phyloP scores from a whole-genome alignment of 768 basidiomycete species.

The Boletales sp. region DNA sequence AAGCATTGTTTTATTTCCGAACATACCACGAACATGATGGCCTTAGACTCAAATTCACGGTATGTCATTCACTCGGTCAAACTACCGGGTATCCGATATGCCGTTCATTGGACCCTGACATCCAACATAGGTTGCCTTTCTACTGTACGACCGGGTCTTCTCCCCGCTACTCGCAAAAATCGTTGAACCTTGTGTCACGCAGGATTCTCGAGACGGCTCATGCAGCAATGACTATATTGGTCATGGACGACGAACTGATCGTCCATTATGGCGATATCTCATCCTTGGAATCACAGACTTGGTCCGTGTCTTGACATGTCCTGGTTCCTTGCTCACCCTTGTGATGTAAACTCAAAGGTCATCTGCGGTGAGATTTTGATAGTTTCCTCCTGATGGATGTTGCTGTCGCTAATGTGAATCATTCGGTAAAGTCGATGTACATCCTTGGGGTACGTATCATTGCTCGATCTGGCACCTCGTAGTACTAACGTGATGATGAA shows the following conservation, averaged over 20 bases:
- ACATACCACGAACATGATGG: constrained; percentile 17
- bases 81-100: not conserved
- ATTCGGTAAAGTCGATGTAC: constrained; percentile 13
- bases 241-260: constrained; percentile 25
- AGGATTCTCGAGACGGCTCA: constrained; percentile 22
- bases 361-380: constrained; percentile 13
- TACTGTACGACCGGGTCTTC: constrained; percentile 12
- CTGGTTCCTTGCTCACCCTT: not conserved
- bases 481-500: constrained; percentile 9
- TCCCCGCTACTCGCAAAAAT: not conserved
- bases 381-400: not conserved
- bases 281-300: constrained; percentile 12
- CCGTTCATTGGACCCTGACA: not conserved
- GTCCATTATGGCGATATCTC: constrained; percentile 11
- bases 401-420: not conserved
- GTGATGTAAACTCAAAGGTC: constrained; percentile 5
- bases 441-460: constrained; percentile 20
- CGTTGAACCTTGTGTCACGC: not conserved
- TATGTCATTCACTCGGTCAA: constrained; percentile 5
- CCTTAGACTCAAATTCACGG: constrained; percentile 18
- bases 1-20: constrained; percentile 26
- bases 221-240: constrained; percentile 19
- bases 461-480: not conserved
- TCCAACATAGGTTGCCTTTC: constrained; percentile 14
- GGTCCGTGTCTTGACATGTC: constrained; percentile 13